Base-by-base conservation (phyloP, 495 filamentous ascomycete genomes). In the Aspergillus avenaceus region DNA sequence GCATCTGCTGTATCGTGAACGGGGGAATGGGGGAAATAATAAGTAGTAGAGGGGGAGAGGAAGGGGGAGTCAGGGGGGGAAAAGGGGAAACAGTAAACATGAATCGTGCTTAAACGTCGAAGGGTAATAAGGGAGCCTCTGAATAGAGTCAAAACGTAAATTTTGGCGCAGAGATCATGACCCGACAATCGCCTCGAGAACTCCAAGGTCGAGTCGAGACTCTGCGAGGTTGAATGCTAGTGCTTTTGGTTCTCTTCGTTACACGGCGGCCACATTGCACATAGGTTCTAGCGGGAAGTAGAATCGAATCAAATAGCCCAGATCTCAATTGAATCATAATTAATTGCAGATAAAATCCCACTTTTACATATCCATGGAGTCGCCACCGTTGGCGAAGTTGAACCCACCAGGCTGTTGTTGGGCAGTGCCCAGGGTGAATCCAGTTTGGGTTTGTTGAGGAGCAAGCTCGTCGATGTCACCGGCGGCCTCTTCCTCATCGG, bases 361-460 rank as follows among this genome's bases (percentile, higher is more conserved):
- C 25, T 47, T 77, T 84, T 88, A 97, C 93, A 99, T 99, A 61
- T 99, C 95, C 95, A 99, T 99, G 25, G 87, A 88, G 67, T 96
- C 93, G 59, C 65, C 70, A 45, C 88, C 91, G 70, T 95, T 95
- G 52, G 88, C 88, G 62, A 86, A 98, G 78, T 85, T 96, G 82
- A 98, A 98, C 44, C 86, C 84, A 48, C 83, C 84, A 49, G 84
- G 82, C 65, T 90, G 87, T 44, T 84, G 82, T 49, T 82, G 79
- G 54, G 79, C 80, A 55, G 88, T 80, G 42, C 90, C 88, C 49
- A 97, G 95, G 32, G 90, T 84, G 68, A 97, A 97, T 25, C 86
- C 81, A 18, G 82, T 80, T 58, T 87, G 84, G 42, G 82, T 76
- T 61, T 82, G 77, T 60, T 83, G 79, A 52, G 86, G 84, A 49